Evolutionary conservation across 164 flowering plant species (phyloP).

Genomic region (Tetracentron sinense): DNA sequence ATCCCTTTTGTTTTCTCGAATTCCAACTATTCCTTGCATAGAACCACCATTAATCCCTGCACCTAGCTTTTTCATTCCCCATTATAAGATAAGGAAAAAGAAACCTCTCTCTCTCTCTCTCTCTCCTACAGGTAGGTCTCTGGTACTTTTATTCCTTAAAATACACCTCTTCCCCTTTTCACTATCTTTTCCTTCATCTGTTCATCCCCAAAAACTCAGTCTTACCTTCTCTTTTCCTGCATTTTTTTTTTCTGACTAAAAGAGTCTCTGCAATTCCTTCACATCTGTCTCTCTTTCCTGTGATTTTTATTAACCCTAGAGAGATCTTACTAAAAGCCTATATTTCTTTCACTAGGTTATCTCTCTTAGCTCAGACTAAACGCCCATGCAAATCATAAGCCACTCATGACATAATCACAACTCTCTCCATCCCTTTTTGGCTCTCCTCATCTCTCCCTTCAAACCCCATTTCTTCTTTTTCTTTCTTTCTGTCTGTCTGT

Average conservation of each 20-base stretch:
- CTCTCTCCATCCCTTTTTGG: slow-evolving; percentile 12
- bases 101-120: slow-evolving; percentile 7
- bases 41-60: slow-evolving; percentile 12
- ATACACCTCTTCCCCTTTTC: slow-evolving; percentile 40
- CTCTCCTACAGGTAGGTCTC: slow-evolving; percentile 20
- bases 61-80: slow-evolving; percentile 14
- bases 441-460: slow-evolving; percentile 10
- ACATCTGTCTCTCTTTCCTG: slow-evolving; percentile 1
- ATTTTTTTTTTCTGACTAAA: slow-evolving; percentile 19
- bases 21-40: slow-evolving; percentile 43
- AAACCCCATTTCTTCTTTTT: slow-evolving; percentile 1
- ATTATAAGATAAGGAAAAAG: slow-evolving; percentile 11
- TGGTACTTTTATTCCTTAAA: slow-evolving; percentile 41
- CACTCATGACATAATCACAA: slow-evolving; percentile 79
- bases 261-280: slow-evolving; percentile 13
- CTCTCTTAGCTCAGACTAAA: slow-evolving; percentile 8
- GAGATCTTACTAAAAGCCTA: slow-evolving; percentile 23
- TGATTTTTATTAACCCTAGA: slow-evolving; percentile 23
- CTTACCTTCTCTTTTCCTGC: slow-evolving; percentile 15
- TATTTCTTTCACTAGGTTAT: slow-evolving; percentile 5
- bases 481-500: slow-evolving; percentile 5
- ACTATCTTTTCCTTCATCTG: slow-evolving; percentile 35
- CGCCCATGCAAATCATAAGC: slow-evolving; percentile 69
- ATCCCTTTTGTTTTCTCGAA: slow-evolving; percentile 41
- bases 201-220: slow-evolving; percentile 30